These are phyloP conservation scores for Suillus decipiens DNA, from an alignment of 768 basidiomycete genomes.

Conservation along the genomic window DNA sequence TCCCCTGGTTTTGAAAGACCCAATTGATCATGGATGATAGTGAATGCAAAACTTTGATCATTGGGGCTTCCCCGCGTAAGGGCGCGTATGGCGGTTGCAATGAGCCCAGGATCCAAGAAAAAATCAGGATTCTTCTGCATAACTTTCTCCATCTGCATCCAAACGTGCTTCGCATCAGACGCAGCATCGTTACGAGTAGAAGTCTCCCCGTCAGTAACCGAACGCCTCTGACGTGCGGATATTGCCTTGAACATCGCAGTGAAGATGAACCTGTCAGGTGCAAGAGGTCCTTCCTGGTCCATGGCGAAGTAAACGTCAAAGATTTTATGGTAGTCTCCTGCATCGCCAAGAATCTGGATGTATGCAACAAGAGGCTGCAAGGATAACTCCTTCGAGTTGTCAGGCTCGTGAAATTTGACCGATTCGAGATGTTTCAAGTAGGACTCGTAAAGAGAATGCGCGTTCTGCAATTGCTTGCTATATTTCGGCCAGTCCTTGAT, in stretches of 20 bases:
- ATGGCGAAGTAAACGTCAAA: constrained; percentile 77
- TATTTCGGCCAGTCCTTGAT: constrained; percentile 62
- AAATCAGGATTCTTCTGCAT: constrained; percentile 47
- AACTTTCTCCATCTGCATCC: constrained; percentile 63
- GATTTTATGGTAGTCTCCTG: constrained; percentile 60
- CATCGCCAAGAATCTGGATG: constrained; percentile 64
- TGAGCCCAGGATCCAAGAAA: constrained; percentile 53
- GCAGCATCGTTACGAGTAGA: constrained; percentile 44
- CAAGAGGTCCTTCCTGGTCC: constrained; percentile 61
- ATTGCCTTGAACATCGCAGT: constrained; percentile 63
- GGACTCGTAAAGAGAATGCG: constrained; percentile 59
- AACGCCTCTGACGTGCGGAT: constrained; percentile 25
- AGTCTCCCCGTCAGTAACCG: constrained; percentile 17
- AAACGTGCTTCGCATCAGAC: constrained; percentile 69
- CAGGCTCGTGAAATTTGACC: constrained; percentile 48
- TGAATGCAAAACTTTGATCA: constrained; percentile 69
- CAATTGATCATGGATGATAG: constrained; percentile 61
- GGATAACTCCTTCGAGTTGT: constrained; percentile 48
- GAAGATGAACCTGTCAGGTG: constrained; percentile 61
- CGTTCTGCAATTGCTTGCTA: constrained; percentile 63
- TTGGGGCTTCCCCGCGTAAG: constrained; percentile 54
- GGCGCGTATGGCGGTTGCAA: constrained; percentile 53
- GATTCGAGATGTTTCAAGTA: constrained; percentile 53
- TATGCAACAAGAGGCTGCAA: constrained; percentile 56
- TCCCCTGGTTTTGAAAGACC: constrained; percentile 57